These are phyloP conservation scores for Candida sanyaensis DNA, from an alignment of 1,139 yeast genomes.

Conservation along the genomic window DNA sequence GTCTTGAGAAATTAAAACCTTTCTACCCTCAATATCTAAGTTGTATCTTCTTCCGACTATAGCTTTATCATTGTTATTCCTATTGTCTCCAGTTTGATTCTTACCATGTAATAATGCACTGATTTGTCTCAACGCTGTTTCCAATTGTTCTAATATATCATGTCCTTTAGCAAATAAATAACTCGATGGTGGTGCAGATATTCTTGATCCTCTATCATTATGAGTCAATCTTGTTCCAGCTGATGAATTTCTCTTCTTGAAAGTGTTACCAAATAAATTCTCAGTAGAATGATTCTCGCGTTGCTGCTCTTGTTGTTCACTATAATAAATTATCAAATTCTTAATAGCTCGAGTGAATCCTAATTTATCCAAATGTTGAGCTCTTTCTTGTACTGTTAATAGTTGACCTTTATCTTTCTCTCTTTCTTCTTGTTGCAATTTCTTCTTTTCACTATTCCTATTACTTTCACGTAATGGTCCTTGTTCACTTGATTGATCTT, in stretches of 20 bases:
- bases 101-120: constrained; percentile 11
- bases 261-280: not conserved
- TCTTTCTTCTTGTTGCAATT: not conserved
- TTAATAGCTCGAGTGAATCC: constrained; percentile 28
- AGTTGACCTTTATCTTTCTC: constrained; percentile 7
- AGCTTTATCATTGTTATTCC: not conserved
- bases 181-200: constrained; percentile 28
- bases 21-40: constrained; percentile 1
- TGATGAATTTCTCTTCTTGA: not conserved
- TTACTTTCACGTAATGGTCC: not conserved
- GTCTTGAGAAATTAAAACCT: not conserved
- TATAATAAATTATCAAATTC: constrained; percentile 16
- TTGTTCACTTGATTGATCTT: not conserved
- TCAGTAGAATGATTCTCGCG: not conserved
- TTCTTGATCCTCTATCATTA: constrained; percentile 20
- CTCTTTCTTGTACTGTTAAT: constrained; percentile 20
- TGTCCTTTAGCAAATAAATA: constrained; percentile 24
- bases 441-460: constrained; percentile 2
- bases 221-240: not conserved
- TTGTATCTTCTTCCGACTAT: not conserved
- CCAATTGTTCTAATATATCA: constrained; percentile 41
- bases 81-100: constrained; percentile 1
- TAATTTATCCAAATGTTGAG: constrained; percentile 21
- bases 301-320: constrained; percentile 5
- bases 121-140: constrained; percentile 39